Percentiles rank a stretch among this genome's conserved stretches.
Evolutionary conservation across 257 asterid species (phyloP).

Genomic region (Orobanche coerulescens): DNA sequence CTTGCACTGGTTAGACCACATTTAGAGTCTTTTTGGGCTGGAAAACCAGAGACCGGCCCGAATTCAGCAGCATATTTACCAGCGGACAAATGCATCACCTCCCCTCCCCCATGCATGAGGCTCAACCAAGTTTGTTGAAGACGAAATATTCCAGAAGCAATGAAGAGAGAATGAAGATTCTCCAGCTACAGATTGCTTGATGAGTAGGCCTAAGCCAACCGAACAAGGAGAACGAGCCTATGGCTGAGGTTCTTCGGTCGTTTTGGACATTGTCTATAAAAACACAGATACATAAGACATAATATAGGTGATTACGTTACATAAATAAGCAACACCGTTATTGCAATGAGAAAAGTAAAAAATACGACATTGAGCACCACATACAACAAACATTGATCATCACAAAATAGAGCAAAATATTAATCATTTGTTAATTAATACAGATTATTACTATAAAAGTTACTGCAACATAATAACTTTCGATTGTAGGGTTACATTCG

Average conservation of each 20-base stretch:
- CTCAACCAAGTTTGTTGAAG: slow-evolving; percentile 10
- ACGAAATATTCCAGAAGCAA: slow-evolving; percentile 21
- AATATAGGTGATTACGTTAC: background rate
- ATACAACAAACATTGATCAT: no score
- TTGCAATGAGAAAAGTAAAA: no score
- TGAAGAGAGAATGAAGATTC: slow-evolving; percentile 22
- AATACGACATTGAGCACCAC: no score
- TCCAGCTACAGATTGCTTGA: slow-evolving; percentile 30
- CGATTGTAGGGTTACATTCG: background rate
- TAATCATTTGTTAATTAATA: no score
- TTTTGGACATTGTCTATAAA: slow-evolving; percentile 11
- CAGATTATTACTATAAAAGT: no score
- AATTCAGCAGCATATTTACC: slow-evolving; percentile 29
- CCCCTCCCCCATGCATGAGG: no score
- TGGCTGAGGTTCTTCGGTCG: slow-evolving; percentile 25
- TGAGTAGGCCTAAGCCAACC: slow-evolving; percentile 21
- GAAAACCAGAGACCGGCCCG: slow-evolving; percentile 53
- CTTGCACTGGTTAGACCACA: slow-evolving; percentile 41
- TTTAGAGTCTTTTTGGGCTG: slow-evolving; percentile 54
- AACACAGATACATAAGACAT: background rate
- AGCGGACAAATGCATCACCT: slow-evolving; percentile 5
- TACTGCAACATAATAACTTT: no score
- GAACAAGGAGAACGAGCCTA: slow-evolving; percentile 19
- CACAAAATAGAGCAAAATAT: no score
- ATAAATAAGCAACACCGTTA: no score